These are phyloP conservation scores for Populus euphratica DNA, from an alignment of 345 rosid genomes.

Conservation along the genomic window DNA sequence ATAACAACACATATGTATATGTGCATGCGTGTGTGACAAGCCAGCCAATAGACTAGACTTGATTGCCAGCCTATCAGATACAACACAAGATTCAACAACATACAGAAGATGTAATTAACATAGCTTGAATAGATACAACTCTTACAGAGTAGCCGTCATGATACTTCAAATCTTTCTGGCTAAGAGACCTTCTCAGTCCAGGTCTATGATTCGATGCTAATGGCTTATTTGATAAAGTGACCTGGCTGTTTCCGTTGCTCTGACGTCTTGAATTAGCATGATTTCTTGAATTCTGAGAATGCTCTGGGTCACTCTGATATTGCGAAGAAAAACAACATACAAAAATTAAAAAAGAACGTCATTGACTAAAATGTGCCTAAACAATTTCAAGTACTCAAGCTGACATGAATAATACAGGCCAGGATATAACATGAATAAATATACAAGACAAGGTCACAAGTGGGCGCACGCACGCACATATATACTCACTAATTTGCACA, in stretches of 20 bases:
- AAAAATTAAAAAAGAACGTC: neutral
- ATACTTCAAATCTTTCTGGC: constrained; percentile 66
- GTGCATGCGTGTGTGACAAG: neutral
- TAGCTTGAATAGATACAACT: constrained; percentile 14
- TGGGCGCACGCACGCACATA: neutral
- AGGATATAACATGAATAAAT: neutral
- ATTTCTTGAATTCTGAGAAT: constrained; percentile 37
- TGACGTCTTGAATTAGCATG: constrained; percentile 35
- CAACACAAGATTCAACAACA: constrained; percentile 3
- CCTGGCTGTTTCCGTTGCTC: constrained; percentile 35
- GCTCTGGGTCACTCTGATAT: constrained; percentile 74
- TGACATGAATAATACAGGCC: neutral
- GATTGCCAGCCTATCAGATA: neutral
- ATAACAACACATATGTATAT: neutral
- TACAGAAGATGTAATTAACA: neutral
- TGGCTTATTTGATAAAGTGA: constrained; percentile 32
- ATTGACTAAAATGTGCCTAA: neutral
- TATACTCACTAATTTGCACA: neutral
- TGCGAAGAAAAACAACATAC: constrained; percentile 9
- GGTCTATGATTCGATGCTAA: constrained; percentile 44
- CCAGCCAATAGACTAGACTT: neutral
- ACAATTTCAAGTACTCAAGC: neutral
- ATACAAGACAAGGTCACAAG: neutral
- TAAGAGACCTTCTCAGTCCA: constrained; percentile 57
- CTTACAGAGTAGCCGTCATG: constrained; percentile 91